Evolutionary conservation across 1,284 basidiomycete genomes (phyloP).

Genomic region (Marasmius fiardii): DNA sequence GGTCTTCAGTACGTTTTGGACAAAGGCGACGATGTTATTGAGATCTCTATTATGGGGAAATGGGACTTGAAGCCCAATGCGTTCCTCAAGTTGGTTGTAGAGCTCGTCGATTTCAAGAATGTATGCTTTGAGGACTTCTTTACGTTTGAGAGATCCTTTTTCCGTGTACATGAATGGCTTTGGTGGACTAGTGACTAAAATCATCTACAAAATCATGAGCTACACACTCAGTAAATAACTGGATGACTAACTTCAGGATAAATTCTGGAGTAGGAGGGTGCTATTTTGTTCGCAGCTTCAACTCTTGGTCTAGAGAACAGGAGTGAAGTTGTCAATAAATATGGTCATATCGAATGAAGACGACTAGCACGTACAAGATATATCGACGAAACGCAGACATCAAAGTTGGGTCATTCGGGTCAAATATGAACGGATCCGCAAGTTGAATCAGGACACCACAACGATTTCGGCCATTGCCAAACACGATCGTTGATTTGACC

Average conservation of each 20-base stretch:
- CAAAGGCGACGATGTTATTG: neutral
- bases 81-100: conserved; percentile 1
- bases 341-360: neutral
- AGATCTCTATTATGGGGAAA: neutral
- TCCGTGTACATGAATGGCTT: conserved; percentile 12
- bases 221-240: neutral
- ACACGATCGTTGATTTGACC: conserved; percentile 23
- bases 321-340: neutral
- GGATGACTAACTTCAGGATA: neutral
- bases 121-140: conserved; percentile 1
- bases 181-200: neutral
- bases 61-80: neutral
- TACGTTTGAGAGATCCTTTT: conserved; percentile 6
- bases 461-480: conserved; percentile 32
- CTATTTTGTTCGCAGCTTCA: neutral
- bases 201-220: conserved; percentile 4
- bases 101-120: conserved; percentile 6
- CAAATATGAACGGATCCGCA: conserved; percentile 18
- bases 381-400: neutral
- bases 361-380: neutral
- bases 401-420: conserved; percentile 19
- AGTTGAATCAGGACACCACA: conserved; percentile 35
- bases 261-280: neutral
- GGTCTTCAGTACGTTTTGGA: neutral
- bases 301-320: neutral